These are phyloP conservation scores for Alternaria triticimaculans DNA, from an alignment of 2,329 filamentous ascomycete genomes.

Conservation along the genomic window DNA sequence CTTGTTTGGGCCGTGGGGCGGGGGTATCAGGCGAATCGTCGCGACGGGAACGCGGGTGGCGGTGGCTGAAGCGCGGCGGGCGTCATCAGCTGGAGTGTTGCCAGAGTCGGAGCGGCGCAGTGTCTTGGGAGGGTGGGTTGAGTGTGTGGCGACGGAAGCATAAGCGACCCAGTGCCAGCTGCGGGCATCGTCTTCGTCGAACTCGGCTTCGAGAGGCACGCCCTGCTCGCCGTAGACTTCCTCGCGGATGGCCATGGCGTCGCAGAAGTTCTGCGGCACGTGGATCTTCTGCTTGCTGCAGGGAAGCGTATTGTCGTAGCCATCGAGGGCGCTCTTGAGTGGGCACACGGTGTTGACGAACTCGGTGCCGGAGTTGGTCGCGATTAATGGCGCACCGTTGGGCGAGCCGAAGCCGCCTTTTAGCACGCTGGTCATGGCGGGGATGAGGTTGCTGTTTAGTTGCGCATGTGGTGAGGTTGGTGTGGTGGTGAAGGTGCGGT, in stretches of 20 bases:
- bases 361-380: constrained; percentile 42
- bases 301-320: constrained; percentile 46
- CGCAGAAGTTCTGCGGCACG: constrained; percentile 56
- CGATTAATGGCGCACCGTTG: constrained; percentile 18
- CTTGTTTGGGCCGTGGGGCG: constrained; percentile 74
- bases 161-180: constrained; percentile 92
- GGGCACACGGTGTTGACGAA: constrained; percentile 50
- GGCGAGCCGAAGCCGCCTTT: constrained; percentile 30
- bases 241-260: constrained; percentile 65
- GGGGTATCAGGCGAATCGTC: constrained; percentile 80
- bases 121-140: constrained; percentile 38
- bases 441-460: background rate
- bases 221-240: constrained; percentile 65
- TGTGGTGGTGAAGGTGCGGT: background rate
- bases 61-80: constrained; percentile 44
- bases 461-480: background rate
- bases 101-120: constrained; percentile 52
- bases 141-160: constrained; percentile 62
- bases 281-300: constrained; percentile 41
- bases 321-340: constrained; percentile 41
- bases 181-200: constrained; percentile 79
- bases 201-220: constrained; percentile 69
- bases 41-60: constrained; percentile 67
- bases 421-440: constrained; percentile 25
- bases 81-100: constrained; percentile 48